A percentile compares a stretch with the other conserved stretches of the same genome.
Conservation (phyloP, 2,329 filamentous ascomycete genomes). For the Cordyceps militaris region DNA sequence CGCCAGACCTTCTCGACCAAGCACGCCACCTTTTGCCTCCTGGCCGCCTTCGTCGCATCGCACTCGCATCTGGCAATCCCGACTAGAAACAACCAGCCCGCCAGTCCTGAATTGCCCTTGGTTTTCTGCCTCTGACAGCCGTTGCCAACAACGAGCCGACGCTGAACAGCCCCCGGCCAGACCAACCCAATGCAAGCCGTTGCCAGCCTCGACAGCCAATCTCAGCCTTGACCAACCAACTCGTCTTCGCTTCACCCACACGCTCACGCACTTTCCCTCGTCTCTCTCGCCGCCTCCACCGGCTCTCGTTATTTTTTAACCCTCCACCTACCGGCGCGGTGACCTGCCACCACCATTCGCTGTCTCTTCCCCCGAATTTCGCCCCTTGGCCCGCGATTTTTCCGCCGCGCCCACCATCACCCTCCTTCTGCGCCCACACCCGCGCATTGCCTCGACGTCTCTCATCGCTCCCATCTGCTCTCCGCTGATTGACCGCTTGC, state of each 20-base stretch:
- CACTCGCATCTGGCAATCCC: not conserved
- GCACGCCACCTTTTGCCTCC: not conserved
- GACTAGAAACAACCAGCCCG: not conserved
- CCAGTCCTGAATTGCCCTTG: not conserved
- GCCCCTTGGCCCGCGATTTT: slow-evolving; percentile 8
- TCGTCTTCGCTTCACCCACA: not conserved
- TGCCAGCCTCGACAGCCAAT: not conserved
- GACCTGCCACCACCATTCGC: not conserved
- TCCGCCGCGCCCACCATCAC: slow-evolving; percentile 1
- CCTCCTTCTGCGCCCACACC: not conserved
- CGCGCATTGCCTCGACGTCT: slow-evolving; percentile 2
- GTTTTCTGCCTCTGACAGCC: not conserved
- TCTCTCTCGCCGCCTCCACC: not conserved
- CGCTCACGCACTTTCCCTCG: not conserved
- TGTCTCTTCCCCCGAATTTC: not conserved
- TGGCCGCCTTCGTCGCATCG: not conserved
- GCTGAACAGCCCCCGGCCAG: not conserved
- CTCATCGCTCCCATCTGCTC: not conserved
- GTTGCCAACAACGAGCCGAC: not conserved
- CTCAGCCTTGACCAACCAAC: slow-evolving; percentile 5
- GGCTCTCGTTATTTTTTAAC: not conserved
- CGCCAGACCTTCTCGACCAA: not conserved
- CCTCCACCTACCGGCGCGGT: not conserved
- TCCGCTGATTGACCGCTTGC: not conserved
- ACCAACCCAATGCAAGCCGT: not conserved